Percentiles rank a stretch among this genome's conserved stretches.
phyloP scores from a whole-genome alignment of 2,329 filamentous ascomycete genomes.

The Macroventuria anomochaeta region DNA sequence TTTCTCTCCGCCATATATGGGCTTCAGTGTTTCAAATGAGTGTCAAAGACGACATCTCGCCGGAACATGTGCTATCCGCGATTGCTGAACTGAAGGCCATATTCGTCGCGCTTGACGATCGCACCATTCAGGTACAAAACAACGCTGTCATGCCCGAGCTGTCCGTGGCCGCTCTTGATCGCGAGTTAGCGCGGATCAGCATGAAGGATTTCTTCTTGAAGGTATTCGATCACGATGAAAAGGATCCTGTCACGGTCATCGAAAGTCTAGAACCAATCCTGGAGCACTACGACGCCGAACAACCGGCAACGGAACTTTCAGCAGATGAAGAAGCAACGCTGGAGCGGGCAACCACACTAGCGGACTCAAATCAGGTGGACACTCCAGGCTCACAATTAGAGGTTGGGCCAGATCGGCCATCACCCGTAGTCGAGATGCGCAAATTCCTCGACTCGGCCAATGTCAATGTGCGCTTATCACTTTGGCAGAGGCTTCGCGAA shows the following conservation, averaged over 20 bases:
- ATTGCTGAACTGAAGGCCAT: slow-evolving; percentile 67
- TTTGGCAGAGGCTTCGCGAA: slow-evolving; percentile 90
- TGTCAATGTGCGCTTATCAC: slow-evolving; percentile 80
- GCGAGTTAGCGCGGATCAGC: slow-evolving; percentile 88
- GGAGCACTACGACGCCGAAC: slow-evolving; percentile 60
- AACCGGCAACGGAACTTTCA: not conserved
- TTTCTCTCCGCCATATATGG: slow-evolving; percentile 70
- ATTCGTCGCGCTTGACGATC: slow-evolving; percentile 57
- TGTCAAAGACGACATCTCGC: slow-evolving; percentile 61
- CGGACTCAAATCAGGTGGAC: slow-evolving; percentile 14
- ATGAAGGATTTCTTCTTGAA: slow-evolving; percentile 96
- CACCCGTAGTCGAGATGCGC: slow-evolving; percentile 73
- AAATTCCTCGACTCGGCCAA: slow-evolving; percentile 84
- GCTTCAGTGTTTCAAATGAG: slow-evolving; percentile 68
- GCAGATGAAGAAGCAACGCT: slow-evolving; percentile 11
- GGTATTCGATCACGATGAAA: slow-evolving; percentile 82
- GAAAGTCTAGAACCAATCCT: slow-evolving; percentile 92
- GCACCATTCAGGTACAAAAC: slow-evolving; percentile 72
- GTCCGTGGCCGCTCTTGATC: slow-evolving; percentile 80
- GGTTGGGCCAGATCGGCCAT: slow-evolving; percentile 20
- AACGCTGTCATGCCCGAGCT: slow-evolving; percentile 89
- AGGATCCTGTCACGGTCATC: slow-evolving; percentile 83
- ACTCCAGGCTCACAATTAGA: slow-evolving; percentile 1
- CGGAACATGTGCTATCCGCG: slow-evolving; percentile 66
- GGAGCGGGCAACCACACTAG: slow-evolving; percentile 23